A percentile compares a stretch with the other conserved stretches of the same genome.
These are phyloP conservation scores for Mrakia hoshinonis DNA, from an alignment of 768 basidiomycete species.

Conservation along the genomic window DNA sequence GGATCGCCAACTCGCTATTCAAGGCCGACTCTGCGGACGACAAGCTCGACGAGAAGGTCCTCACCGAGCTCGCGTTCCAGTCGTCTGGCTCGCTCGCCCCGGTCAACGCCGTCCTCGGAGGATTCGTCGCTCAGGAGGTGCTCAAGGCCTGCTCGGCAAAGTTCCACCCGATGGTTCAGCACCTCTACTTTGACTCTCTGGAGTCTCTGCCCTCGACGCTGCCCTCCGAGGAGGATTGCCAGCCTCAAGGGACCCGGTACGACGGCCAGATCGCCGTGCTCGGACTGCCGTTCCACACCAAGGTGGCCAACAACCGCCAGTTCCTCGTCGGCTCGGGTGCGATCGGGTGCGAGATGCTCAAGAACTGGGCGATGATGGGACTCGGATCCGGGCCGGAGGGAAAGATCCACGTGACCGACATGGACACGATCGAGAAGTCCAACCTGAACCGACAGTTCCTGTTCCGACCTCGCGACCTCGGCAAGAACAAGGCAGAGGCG, in stretches of 20 bases:
- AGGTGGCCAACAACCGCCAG: conserved; percentile 77
- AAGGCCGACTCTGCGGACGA: conserved; percentile 47
- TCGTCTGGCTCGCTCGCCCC: conserved; percentile 84
- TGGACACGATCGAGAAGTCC: conserved; percentile 99
- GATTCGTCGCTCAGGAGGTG: conserved; percentile 95
- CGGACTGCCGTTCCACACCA: conserved; percentile 83
- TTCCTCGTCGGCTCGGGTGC: conserved; percentile 99
- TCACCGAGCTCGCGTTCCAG: conserved; percentile 81
- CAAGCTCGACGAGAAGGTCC: conserved; percentile 60
- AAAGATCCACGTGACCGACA: conserved; percentile 82
- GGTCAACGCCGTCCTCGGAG: conserved; percentile 84
- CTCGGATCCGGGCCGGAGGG: conserved; percentile 71
- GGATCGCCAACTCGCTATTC: conserved; percentile 64
- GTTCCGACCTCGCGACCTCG: conserved; percentile 90
- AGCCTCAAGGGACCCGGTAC: conserved; percentile 72
- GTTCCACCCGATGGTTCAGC: conserved; percentile 92
- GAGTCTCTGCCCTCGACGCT: conserved; percentile 74
- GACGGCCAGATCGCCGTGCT: conserved; percentile 95
- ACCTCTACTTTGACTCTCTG: conserved; percentile 93
- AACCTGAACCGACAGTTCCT: conserved; percentile 97
- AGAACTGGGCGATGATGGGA: conserved; percentile 99
- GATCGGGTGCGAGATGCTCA: conserved; percentile 99
- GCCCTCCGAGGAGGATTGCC: conserved; percentile 74
- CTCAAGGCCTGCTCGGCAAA: conserved; percentile 95
- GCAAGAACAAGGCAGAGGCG: conserved; percentile 93